Conservation (phyloP, 2,329 filamentous ascomycete genomes). For the Zasmidium cellare region DNA sequence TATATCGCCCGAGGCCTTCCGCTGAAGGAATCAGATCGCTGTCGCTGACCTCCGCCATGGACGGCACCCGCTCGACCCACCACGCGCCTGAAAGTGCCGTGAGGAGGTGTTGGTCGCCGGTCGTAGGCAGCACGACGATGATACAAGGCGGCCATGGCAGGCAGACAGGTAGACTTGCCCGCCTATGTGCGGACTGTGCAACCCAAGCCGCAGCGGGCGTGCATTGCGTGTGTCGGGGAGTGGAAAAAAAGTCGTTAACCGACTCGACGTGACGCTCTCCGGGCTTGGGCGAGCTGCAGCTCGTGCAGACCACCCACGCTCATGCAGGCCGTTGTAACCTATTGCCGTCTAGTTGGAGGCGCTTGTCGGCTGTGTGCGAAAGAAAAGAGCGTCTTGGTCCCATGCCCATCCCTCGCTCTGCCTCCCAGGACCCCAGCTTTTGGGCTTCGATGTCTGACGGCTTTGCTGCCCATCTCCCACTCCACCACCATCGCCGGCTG, state of each 20-base stretch:
- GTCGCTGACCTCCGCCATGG: not conserved
- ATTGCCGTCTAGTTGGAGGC: conserved; percentile 8
- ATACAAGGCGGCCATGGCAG: not conserved
- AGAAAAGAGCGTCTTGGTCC: conserved; percentile 7
- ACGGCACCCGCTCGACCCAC: not conserved
- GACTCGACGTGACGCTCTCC: conserved; percentile 6
- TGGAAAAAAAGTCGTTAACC: conserved; percentile 3
- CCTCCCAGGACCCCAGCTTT: conserved; percentile 9
- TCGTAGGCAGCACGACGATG: not conserved
- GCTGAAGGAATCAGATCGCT: not conserved
- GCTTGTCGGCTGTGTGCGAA: conserved; percentile 3
- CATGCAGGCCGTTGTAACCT: conserved; percentile 10
- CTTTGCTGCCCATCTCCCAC: conserved; percentile 11
- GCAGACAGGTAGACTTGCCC: not conserved
- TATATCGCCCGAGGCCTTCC: conserved; percentile 1
- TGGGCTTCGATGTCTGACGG: conserved; percentile 11
- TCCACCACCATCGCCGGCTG: conserved; percentile 3
- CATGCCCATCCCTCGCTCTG: not conserved
- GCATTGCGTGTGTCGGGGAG: not conserved
- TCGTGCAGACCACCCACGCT: conserved; percentile 3
- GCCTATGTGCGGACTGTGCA: not conserved
- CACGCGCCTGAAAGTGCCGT: not conserved
- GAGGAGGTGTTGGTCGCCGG: not conserved
- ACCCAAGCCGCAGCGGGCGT: not conserved
- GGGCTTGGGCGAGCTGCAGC: conserved; percentile 5